Conservation (phyloP, 768 basidiomycete species). For the Tricholoma flavovirens region DNA sequence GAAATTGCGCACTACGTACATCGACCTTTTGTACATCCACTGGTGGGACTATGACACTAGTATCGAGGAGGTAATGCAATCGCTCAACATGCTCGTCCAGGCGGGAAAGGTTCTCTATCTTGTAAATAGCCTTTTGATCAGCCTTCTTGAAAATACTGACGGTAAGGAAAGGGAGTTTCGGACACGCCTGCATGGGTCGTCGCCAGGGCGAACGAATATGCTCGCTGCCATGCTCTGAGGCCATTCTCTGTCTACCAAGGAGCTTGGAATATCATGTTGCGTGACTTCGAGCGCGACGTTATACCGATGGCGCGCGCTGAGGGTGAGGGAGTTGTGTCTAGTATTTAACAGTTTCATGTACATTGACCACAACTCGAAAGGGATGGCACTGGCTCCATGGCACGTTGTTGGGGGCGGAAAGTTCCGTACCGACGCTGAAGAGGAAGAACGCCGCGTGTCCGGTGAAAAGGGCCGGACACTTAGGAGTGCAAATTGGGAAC, state of each 20-base stretch:
- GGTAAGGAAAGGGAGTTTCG: no score
- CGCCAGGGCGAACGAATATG: constrained; percentile 39
- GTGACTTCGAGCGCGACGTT: constrained; percentile 45
- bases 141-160: not conserved
- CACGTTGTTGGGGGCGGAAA: constrained; percentile 27
- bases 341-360: no score
- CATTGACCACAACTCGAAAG: no score
- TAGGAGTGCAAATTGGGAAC: constrained; percentile 24
- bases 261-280: constrained; percentile 31
- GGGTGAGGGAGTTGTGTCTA: no score
- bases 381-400: constrained; percentile 22
- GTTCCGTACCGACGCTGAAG: constrained; percentile 49
- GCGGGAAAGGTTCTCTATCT: constrained; percentile 49
- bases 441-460: constrained; percentile 12
- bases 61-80: constrained; percentile 53
- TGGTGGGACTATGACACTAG: constrained; percentile 47
- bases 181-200: no score
- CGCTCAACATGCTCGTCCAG: constrained; percentile 44
- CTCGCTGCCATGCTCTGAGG: constrained; percentile 35
- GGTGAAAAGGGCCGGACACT: constrained; percentile 35
- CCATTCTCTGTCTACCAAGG: constrained; percentile 50
- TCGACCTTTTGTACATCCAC: constrained; percentile 40
- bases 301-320: constrained; percentile 34
- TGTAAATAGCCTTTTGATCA: constrained; percentile 8
- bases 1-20: constrained; percentile 35